phyloP scores from a whole-genome alignment of 345 rosid genomes.

The Psidium guajava region DNA sequence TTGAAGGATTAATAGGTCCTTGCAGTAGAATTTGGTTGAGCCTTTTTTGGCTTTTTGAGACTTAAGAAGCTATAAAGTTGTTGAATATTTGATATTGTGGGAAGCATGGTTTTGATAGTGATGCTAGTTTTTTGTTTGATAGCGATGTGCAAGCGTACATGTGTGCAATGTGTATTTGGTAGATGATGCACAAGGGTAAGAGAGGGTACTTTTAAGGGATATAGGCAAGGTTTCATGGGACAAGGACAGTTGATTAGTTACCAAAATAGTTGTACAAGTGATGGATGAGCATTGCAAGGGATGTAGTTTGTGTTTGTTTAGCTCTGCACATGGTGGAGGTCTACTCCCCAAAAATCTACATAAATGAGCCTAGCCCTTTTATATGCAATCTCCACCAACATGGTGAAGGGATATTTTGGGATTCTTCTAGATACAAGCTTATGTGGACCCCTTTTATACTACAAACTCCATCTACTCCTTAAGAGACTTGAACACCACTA shows the following conservation, averaged over 20 bases:
- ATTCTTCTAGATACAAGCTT: neutral
- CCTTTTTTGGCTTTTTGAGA: neutral
- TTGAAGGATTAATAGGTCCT: neutral
- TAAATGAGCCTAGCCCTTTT: neutral
- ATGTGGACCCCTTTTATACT: neutral
- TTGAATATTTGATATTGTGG: no score
- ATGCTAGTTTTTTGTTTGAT: neutral
- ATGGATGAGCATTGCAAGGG: neutral
- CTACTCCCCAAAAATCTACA: neutral
- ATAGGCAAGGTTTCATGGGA: rapidly evolving
- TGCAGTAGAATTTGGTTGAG: neutral
- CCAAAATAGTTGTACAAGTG: neutral
- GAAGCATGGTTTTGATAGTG: neutral
- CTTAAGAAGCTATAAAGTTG: neutral
- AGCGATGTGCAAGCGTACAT: neutral
- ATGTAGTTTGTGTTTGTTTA: neutral
- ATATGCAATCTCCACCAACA: neutral
- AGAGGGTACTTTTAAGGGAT: neutral
- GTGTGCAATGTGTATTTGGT: neutral
- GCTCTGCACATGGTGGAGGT: no score
- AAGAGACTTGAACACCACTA: neutral
- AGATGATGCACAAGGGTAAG: rapidly evolving
- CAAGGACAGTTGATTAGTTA: neutral
- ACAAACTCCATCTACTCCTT: neutral
- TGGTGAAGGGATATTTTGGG: neutral